A percentile compares a stretch with the other conserved stretches of the same genome.
Evolutionary conservation across 129 eudicot species (phyloP).

Genomic region (Erigeron canadensis): DNA sequence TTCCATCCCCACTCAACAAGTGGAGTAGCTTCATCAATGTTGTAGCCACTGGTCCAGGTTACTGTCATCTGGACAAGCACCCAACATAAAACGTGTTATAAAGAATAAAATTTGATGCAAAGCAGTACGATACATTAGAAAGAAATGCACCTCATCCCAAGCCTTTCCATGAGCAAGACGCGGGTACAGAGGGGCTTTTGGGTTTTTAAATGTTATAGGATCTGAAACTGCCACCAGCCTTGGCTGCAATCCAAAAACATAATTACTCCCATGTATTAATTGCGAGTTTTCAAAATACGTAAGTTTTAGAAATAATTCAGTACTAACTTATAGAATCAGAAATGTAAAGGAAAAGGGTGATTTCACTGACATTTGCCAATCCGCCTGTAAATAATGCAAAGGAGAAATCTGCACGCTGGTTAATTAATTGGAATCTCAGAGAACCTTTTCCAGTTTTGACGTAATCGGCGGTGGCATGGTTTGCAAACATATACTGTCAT

Average conservation of each 20-base stretch:
- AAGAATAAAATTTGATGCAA: not conserved
- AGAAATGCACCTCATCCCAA: slow-evolving; percentile 68
- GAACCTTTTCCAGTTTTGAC: slow-evolving; percentile 56
- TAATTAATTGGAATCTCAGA: slow-evolving; percentile 54
- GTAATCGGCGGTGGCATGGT: slow-evolving; percentile 45
- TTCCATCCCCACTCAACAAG: slow-evolving; percentile 68
- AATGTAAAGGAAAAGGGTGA: slow-evolving; percentile 7
- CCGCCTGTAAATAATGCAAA: slow-evolving; percentile 84
- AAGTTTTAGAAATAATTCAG: not conserved
- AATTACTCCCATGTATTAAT: slow-evolving; percentile 14
- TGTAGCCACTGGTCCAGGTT: slow-evolving; percentile 93
- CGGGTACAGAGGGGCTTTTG: slow-evolving; percentile 75
- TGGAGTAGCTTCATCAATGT: slow-evolving; percentile 74
- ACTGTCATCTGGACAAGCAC: slow-evolving; percentile 63
- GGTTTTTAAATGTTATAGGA: slow-evolving; percentile 59
- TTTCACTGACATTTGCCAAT: slow-evolving; percentile 46
- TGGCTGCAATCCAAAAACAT: slow-evolving; percentile 51
- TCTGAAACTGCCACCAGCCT: slow-evolving; percentile 60
- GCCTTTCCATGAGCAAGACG: slow-evolving; percentile 83
- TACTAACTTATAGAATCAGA: not conserved
- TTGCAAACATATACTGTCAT: slow-evolving; percentile 69
- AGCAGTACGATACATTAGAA: not conserved
- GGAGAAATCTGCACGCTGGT: slow-evolving; percentile 80
- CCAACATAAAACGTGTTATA: not conserved
- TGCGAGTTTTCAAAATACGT: not conserved